Conservation (phyloP, 441 rosid genomes). For the Pelargonium australe region DNA sequence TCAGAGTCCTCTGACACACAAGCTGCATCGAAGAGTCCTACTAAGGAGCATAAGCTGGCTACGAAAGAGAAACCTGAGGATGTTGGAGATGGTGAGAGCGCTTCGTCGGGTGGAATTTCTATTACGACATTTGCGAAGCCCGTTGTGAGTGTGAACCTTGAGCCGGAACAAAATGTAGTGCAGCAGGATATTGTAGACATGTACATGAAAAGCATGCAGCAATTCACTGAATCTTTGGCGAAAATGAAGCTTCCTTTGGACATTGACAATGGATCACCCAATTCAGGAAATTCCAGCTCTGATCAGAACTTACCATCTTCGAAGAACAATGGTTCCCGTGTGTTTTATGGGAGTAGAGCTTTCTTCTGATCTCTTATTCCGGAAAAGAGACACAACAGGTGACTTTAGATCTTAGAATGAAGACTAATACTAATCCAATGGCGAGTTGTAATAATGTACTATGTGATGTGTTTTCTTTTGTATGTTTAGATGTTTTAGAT, state of each 20-base stretch:
- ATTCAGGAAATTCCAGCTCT: conserved; percentile 75
- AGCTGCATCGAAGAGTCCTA: conserved; percentile 38
- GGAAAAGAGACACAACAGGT: conserved; percentile 35
- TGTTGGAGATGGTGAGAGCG: conserved; percentile 38
- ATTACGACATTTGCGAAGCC: conserved; percentile 44
- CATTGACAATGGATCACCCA: conserved; percentile 60
- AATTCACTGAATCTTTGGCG: conserved; percentile 93
- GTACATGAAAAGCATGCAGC: conserved; percentile 99
- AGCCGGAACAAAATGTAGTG: conserved; percentile 66
- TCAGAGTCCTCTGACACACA: conserved; percentile 47
- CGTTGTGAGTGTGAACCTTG: conserved; percentile 41
- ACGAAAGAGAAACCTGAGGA: conserved; percentile 35
- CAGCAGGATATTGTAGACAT: conserved; percentile 95
- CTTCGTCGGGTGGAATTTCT: conserved; percentile 40
- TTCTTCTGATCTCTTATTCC: conserved; percentile 63
- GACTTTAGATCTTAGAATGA: conserved; percentile 50
- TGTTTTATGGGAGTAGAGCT: conserved; percentile 94
- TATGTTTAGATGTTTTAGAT: conserved; percentile 45
- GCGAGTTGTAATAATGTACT: conserved; percentile 46
- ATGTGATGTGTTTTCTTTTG: conserved; percentile 51
- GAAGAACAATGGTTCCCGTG: conserved; percentile 66
- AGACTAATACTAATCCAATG: conserved; percentile 53
- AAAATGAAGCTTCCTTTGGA: conserved; percentile 97
- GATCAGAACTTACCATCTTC: conserved; percentile 63
- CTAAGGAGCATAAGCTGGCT: conserved; percentile 41